Percentiles rank a stretch among this genome's conserved stretches.
Conservation (phyloP, 441 rosid species). For the Eutrema salsugineum region DNA sequence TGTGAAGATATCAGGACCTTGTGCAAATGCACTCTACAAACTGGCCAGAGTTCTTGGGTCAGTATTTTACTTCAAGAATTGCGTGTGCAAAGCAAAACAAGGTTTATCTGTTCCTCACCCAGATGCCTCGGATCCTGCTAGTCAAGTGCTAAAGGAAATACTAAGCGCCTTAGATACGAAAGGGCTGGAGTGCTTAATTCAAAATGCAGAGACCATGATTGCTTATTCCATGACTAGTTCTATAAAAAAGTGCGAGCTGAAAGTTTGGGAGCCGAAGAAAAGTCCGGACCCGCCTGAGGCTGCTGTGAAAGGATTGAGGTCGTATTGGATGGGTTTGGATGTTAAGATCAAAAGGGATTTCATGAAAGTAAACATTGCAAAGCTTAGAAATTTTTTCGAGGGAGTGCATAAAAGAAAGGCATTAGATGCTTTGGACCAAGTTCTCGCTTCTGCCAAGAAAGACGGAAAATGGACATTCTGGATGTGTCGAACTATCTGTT, state of each 20-base stretch:
- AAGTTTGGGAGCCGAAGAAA: neutral
- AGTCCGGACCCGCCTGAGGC: neutral
- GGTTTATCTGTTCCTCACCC: neutral
- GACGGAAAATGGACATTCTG: neutral
- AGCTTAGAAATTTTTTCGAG: neutral
- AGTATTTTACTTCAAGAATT: slow-evolving; percentile 2
- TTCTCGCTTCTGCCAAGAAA: neutral
- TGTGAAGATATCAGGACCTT: neutral
- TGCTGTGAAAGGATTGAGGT: neutral
- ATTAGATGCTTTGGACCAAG: neutral
- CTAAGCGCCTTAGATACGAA: too few species aligned
- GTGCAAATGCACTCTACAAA: neutral
- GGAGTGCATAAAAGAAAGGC: neutral
- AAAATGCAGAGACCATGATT: neutral
- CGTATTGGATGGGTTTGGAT: neutral
- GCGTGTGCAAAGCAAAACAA: neutral
- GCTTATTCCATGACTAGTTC: too few species aligned
- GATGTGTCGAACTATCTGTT: slow-evolving; percentile 8
- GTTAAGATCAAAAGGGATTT: neutral
- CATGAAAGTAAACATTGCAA: neutral
- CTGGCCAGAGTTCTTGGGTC: neutral
- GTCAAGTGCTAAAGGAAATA: neutral
- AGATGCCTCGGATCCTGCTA: neutral
- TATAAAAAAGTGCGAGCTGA: neutral
- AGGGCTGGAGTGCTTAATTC: neutral